A percentile compares a stretch with the other conserved stretches of the same genome.
These are phyloP conservation scores for Cylindrotheca fusiformis DNA, from an alignment of 108 stramenopile species.

Conservation along the genomic window DNA sequence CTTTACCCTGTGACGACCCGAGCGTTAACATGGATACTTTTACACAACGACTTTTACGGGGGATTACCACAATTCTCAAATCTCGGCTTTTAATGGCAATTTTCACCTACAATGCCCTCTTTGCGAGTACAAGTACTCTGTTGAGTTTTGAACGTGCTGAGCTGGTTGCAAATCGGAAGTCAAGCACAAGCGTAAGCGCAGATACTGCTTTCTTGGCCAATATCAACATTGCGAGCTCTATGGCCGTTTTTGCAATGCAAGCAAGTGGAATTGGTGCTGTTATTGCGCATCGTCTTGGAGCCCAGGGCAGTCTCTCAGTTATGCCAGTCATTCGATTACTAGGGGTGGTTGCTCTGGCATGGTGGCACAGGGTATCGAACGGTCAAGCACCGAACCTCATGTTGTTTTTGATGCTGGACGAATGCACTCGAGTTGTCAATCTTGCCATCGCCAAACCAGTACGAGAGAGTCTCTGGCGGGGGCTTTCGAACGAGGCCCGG, in stretches of 20 bases:
- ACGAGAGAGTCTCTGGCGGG: conserved; percentile 84
- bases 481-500: conserved; percentile 80
- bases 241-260: conserved; percentile 82
- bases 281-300: conserved; percentile 62
- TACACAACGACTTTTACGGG: conserved; percentile 78
- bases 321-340: conserved; percentile 78
- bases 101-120: conserved; percentile 91
- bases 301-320: conserved; percentile 69
- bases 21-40: conserved; percentile 45
- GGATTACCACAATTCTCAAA: conserved; percentile 78
- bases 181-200: conserved; percentile 39
- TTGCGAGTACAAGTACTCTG: conserved; percentile 74
- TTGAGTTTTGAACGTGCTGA: conserved; percentile 87
- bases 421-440: conserved; percentile 86
- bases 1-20: neutral
- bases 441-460: conserved; percentile 88
- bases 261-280: conserved; percentile 76
- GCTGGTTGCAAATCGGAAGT: conserved; percentile 68
- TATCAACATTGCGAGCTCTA: conserved; percentile 75
- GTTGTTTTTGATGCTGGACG: conserved; percentile 79
- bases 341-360: conserved; percentile 63
- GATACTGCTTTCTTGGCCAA: conserved; percentile 89
- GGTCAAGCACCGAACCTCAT: conserved; percentile 77
- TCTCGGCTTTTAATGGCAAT: conserved; percentile 85
- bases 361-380: conserved; percentile 72